phyloP scores from a whole-genome alignment of 306 rosid genomes.

The Lathyrus oleraceus region DNA sequence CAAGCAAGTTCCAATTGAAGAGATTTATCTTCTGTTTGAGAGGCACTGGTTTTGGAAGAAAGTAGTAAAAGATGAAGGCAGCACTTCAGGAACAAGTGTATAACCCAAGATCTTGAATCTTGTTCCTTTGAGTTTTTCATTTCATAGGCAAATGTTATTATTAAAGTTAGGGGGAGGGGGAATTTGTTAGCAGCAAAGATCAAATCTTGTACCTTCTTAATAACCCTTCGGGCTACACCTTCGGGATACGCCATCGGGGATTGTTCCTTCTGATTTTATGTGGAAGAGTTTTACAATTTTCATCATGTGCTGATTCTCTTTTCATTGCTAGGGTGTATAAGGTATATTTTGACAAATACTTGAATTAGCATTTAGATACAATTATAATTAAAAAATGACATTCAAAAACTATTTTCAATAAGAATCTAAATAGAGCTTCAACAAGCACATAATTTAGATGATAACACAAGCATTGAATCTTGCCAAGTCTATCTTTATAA shows the following conservation, averaged over 20 bases:
- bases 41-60: conserved; percentile 77
- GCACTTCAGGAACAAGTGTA: background rate
- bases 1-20: conserved; percentile 85
- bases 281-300: background rate
- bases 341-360: background rate
- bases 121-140: background rate
- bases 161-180: background rate
- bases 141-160: background rate
- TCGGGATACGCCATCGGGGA: background rate
- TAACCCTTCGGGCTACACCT: background rate
- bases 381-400: background rate
- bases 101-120: background rate
- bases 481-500: background rate
- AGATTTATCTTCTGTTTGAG: conserved; percentile 67
- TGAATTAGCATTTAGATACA: background rate
- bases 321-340: background rate
- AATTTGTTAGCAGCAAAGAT: background rate
- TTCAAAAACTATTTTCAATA: background rate
- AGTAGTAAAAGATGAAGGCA: conserved; percentile 13
- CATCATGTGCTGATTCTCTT: background rate
- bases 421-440: background rate
- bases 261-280: background rate
- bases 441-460: background rate
- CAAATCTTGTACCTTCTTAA: background rate
- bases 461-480: background rate